These are phyloP conservation scores for Scutellaria barbata DNA, from an alignment of 257 asterid species.

Conservation along the genomic window DNA sequence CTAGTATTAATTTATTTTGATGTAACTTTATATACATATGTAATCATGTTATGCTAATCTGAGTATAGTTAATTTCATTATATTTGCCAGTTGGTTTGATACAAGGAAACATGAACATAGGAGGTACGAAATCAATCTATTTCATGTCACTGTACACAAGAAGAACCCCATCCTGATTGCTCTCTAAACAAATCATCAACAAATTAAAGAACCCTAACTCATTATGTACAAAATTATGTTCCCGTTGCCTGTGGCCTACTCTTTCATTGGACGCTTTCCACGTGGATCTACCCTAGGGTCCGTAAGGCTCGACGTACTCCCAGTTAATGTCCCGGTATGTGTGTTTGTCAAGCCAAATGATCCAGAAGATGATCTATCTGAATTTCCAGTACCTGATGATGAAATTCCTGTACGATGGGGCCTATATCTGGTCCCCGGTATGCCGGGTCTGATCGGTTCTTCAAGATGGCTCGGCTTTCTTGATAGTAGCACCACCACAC, in stretches of 20 bases:
- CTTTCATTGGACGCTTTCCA: constrained; percentile 39
- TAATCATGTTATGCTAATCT: too few relatives aligned
- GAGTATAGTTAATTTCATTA: too few relatives aligned
- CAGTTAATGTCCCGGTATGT: constrained; percentile 48
- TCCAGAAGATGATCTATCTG: constrained; percentile 51
- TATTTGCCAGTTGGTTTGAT: too few relatives aligned
- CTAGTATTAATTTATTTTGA: too few relatives aligned
- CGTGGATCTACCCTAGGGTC: constrained; percentile 24
- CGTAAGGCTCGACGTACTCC: constrained; percentile 40
- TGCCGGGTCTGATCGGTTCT: constrained; percentile 83
- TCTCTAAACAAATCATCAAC: constrained; percentile 16
- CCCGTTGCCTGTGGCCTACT: constrained; percentile 35
- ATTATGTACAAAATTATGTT: constrained; percentile 37
- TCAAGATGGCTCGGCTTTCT: constrained; percentile 71
- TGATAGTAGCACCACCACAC: constrained; percentile 68
- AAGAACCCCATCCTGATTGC: not conserved
- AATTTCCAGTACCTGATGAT: constrained; percentile 52
- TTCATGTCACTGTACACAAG: not conserved
- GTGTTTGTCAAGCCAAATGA: constrained; percentile 56
- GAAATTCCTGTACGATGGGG: constrained; percentile 40
- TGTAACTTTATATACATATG: too few relatives aligned
- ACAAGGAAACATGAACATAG: too few relatives aligned
- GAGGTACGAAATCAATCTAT: not conserved
- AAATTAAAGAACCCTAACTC: constrained; percentile 2
- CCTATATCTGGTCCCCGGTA: constrained; percentile 62